Evolutionary conservation across 257 asterid genomes (phyloP), one percentile per base, ranked within the genome.

Genomic region (Solanum sparsipilum): DNA sequence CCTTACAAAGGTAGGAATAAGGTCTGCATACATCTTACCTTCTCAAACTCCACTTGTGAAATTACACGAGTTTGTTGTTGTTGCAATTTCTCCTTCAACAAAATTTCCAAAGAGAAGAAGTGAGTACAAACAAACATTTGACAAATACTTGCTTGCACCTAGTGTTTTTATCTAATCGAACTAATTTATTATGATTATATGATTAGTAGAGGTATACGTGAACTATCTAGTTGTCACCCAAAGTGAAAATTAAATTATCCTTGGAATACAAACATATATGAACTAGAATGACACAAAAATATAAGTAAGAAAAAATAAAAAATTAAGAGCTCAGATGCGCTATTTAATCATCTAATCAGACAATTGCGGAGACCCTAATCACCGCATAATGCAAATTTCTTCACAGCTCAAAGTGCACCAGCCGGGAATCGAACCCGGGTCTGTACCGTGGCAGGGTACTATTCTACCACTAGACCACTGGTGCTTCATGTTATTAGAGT

Each of bases 381-480:
- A 48, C 71, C 34, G 16, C 84, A 13, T 9, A 36, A 6, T n/a
- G 85, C 58, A 9, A 32, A 11, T 27, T n/a, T 41, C 84, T 0
- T 78, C 84, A 44, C 27, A 4, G 67, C 84, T 44, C 84, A 25
- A 0, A 7, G 10, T 95, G 98, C 97, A 93, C 93, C 94, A 93
- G 94, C 97, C 92, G 94, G 95, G 95, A 94, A 93, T 92, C 93
- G 94, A 95, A 94, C 96, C 95, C 92, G 94, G 95, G 95, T 94
- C 94, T 94, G 94, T 92, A 94, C 95, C 93, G 93, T 95, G 96
- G 95, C 95, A 94, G 95, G 93, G 94, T 94, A 95, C 93, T 95
- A 94, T 93, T 93, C 95, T 92, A 94, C 96, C 96, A 93, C 96
- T 93, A 93, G 96, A 94, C 98, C 98, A 93, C 95, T 95, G 93